Evolutionary conservation across 257 asterid species (phyloP).

Genomic region (Nicotiana undulata): DNA sequence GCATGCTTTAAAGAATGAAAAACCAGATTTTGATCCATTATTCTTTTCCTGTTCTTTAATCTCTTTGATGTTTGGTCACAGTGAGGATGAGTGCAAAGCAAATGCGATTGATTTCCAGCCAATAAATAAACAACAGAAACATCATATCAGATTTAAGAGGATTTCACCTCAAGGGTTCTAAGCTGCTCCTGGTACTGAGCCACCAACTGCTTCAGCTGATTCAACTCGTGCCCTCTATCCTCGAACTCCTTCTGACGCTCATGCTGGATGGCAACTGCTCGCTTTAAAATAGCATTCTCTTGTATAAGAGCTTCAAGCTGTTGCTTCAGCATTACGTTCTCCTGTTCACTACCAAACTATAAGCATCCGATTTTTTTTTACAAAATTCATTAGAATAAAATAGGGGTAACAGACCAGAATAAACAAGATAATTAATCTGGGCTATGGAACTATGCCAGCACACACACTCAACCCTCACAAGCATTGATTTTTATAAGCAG

Average conservation of each 20-base stretch:
- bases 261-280: conserved; percentile 81
- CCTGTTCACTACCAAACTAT: conserved; percentile 30
- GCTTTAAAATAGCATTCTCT: conserved; percentile 67
- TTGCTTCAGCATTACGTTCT: conserved; percentile 58
- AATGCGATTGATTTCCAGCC: neutral
- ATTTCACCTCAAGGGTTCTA: conserved; percentile 83
- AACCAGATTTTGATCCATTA: neutral
- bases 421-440: neutral
- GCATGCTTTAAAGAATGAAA: too few species aligned
- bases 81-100: neutral
- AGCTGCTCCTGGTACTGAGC: conserved; percentile 88
- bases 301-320: conserved; percentile 64
- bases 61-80: too few species aligned
- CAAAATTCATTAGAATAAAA: neutral
- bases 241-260: conserved; percentile 88
- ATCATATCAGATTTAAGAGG: neutral
- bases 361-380: neutral
- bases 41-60: neutral
- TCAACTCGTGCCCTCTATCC: conserved; percentile 63
- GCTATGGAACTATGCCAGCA: neutral
- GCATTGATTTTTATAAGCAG: neutral
- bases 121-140: neutral
- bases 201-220: conserved; percentile 72
- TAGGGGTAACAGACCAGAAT: neutral
- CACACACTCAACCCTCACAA: neutral